Conservation (phyloP, 1,284 basidiomycete genomes). For the Marasmius sp. region DNA sequence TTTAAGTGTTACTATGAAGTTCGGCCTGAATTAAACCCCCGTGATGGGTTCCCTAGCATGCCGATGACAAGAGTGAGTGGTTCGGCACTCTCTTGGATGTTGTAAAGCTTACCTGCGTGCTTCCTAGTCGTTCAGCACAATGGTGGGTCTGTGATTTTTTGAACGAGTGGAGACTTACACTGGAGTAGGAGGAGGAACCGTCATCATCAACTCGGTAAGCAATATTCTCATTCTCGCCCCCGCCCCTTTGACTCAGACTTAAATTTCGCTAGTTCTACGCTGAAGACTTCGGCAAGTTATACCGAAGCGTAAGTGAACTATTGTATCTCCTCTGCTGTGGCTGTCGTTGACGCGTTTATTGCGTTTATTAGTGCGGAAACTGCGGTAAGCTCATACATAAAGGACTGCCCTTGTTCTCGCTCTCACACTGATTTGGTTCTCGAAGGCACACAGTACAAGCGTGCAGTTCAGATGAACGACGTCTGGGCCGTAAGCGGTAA, state of each 20-base stretch:
- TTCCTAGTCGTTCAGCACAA: conserved; percentile 23
- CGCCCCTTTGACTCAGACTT: background rate
- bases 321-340: background rate
- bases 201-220: conserved; percentile 36
- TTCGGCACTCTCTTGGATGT: background rate
- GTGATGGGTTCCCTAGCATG: conserved; percentile 9
- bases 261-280: conserved; percentile 29
- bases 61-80: conserved; percentile 10
- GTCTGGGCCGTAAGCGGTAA: conserved; percentile 35
- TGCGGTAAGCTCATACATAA: conserved; percentile 7
- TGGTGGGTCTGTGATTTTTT: conserved; percentile 11
- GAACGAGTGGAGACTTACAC: conserved; percentile 25
- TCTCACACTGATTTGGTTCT: background rate
- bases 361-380: conserved; percentile 23
- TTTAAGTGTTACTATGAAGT: background rate
- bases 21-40: background rate
- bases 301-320: conserved; percentile 26
- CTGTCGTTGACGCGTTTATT: background rate
- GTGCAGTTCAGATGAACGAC: conserved; percentile 31
- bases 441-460: conserved; percentile 19
- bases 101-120: background rate
- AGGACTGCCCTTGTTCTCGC: too few relatives aligned
- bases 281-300: conserved; percentile 37
- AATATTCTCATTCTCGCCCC: background rate
- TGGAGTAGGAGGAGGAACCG: conserved; percentile 36